Conservation (phyloP, 176 grass and related monocot species). For the Cenchrus americanus region DNA sequence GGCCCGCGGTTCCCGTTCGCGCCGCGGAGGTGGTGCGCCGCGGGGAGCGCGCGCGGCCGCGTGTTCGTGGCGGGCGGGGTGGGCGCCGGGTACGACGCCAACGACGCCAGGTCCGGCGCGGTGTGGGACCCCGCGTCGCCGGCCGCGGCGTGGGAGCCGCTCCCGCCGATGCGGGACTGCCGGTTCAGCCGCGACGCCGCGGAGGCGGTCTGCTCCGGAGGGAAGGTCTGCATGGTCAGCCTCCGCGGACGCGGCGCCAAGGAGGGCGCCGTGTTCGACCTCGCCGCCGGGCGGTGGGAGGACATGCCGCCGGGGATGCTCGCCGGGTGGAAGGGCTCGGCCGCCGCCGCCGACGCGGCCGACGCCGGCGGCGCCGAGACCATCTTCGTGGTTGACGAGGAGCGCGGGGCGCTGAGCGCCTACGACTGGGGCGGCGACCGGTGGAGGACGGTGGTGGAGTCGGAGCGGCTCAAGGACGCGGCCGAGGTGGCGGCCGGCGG, state of each 20-base stretch:
- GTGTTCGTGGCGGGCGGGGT: constrained; percentile 74
- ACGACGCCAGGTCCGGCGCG: constrained; percentile 53
- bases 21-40: constrained; percentile 85
- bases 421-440: constrained; percentile 66
- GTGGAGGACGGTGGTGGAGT: constrained; percentile 55
- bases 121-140: constrained; percentile 51
- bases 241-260: constrained; percentile 58
- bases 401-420: constrained; percentile 41
- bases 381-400: constrained; percentile 71
- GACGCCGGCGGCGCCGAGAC: constrained; percentile 4
- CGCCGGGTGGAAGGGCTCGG: constrained; percentile 72
- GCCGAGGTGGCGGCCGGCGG: constrained; percentile 59
- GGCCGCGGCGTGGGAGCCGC: constrained; percentile 48
- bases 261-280: constrained; percentile 72
- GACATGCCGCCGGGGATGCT: constrained; percentile 87
- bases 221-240: constrained; percentile 94
- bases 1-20: constrained; percentile 66
- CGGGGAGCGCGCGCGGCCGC: constrained; percentile 47
- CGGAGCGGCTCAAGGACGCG: constrained; percentile 59
- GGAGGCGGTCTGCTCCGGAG: constrained; percentile 60
- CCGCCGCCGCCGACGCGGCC: background rate
- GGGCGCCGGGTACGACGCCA: constrained; percentile 54
- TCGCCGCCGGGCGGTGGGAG: constrained; percentile 51
- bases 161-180: constrained; percentile 67
- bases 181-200: constrained; percentile 77